Evolutionary conservation across 2,329 filamentous ascomycete species (phyloP).

Genomic region (Ophiostoma tasmaniense): DNA sequence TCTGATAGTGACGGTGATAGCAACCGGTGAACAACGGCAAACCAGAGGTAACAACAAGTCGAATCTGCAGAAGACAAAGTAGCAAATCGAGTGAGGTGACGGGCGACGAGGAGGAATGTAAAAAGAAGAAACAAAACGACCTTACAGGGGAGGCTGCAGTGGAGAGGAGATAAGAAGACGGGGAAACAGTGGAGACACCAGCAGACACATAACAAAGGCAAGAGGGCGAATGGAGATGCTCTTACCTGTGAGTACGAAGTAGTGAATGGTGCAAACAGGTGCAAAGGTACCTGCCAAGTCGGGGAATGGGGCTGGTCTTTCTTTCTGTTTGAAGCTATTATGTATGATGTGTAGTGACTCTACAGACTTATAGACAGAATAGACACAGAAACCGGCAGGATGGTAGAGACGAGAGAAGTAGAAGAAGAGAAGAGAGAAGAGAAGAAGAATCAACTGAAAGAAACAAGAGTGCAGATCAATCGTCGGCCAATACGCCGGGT

Average conservation of each 20-base stretch:
- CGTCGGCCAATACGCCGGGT: not conserved
- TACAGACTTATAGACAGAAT: too few relatives aligned
- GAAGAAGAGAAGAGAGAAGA: not conserved
- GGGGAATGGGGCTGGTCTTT: too few relatives aligned
- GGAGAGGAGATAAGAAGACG: constrained; percentile 6
- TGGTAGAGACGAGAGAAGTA: not conserved
- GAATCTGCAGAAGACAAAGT: not conserved
- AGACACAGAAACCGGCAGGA: not conserved
- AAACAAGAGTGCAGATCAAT: too few relatives aligned
- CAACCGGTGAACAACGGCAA: not conserved
- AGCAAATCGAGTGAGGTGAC: not conserved
- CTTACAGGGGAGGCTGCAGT: not conserved
- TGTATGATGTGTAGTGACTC: too few relatives aligned
- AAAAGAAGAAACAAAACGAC: not conserved
- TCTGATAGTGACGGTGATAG: not conserved
- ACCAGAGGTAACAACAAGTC: not conserved
- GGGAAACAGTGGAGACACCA: not conserved
- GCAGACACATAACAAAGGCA: not conserved
- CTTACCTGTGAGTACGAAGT: not conserved
- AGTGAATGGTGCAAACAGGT: not conserved
- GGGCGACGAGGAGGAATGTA: not conserved
- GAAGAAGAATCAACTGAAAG: not conserved
- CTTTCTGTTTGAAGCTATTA: too few relatives aligned
- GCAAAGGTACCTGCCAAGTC: too few relatives aligned
- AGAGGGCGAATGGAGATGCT: not conserved